Conservation (phyloP, 805 yeast species). For the Starmerella stigmatis region DNA sequence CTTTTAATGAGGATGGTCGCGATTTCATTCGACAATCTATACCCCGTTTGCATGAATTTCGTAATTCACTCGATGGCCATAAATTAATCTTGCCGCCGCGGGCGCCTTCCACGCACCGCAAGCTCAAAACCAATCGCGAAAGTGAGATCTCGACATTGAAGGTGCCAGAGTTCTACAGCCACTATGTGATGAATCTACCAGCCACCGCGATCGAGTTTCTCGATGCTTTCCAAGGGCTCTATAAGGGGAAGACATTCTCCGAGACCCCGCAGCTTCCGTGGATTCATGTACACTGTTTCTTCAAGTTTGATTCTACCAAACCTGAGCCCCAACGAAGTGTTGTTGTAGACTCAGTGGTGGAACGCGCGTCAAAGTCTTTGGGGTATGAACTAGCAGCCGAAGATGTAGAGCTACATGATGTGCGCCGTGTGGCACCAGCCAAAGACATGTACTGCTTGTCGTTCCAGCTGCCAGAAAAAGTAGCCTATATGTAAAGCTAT, state of each 20-base stretch:
- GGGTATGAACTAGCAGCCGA: conserved; percentile 39
- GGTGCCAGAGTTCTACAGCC: conserved; percentile 47
- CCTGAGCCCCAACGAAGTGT: conserved; percentile 63
- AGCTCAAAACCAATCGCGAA: background rate
- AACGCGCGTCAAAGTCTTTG: conserved; percentile 40
- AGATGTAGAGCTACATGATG: conserved; percentile 59
- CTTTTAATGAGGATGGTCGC: conserved; percentile 67
- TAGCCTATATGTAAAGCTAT: conserved; percentile 29
- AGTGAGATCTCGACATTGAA: conserved; percentile 12
- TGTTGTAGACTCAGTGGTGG: conserved; percentile 53
- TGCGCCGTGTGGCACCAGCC: conserved; percentile 91
- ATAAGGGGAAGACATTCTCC: conserved; percentile 31
- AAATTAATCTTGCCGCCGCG: conserved; percentile 7
- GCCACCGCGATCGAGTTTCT: conserved; percentile 81
- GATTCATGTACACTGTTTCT: conserved; percentile 86
- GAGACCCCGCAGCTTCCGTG: conserved; percentile 54
- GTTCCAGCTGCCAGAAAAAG: conserved; percentile 45
- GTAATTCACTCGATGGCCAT: conserved; percentile 27
- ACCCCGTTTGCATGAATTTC: conserved; percentile 40
- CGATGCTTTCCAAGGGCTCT: conserved; percentile 67
- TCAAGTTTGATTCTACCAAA: conserved; percentile 68
- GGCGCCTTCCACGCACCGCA: background rate
- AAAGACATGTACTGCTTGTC: conserved; percentile 91
- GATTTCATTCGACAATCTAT: conserved; percentile 61
- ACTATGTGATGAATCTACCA: conserved; percentile 92